Conservation (phyloP, 2,329 filamentous ascomycete genomes). For the Beauveria pseudobassiana region DNA sequence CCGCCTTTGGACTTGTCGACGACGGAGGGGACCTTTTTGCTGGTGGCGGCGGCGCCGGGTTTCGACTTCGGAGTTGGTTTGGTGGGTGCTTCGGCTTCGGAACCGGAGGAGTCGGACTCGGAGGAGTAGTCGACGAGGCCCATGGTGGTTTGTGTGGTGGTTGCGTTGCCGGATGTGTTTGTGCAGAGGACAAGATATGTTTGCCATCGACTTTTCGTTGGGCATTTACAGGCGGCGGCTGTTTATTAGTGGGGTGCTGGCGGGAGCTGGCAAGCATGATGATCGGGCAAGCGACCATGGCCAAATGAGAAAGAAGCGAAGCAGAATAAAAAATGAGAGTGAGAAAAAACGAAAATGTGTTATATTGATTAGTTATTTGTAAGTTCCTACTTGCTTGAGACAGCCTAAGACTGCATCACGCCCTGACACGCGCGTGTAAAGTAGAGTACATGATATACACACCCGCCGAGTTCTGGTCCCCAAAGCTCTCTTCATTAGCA, state of each 20-base stretch:
- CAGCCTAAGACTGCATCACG: too few relatives aligned
- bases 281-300: too few relatives aligned
- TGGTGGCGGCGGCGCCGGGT: conserved; percentile 17
- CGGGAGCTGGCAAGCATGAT: neutral
- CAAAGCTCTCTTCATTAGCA: too few relatives aligned
- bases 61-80: conserved; percentile 24
- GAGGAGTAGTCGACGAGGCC: conserved; percentile 70
- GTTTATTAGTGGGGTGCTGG: neutral
- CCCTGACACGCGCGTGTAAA: too few relatives aligned
- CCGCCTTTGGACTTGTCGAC: conserved; percentile 73
- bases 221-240: too few relatives aligned
- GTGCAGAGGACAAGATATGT: neutral
- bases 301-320: too few relatives aligned
- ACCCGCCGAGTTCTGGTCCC: too few relatives aligned
- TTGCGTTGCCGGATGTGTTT: conserved; percentile 11
- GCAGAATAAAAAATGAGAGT: too few relatives aligned
- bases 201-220: neutral
- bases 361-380: too few relatives aligned
- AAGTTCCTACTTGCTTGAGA: too few relatives aligned
- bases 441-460: too few relatives aligned
- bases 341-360: too few relatives aligned
- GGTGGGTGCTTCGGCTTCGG: conserved; percentile 36
- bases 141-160: conserved; percentile 39
- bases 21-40: conserved; percentile 63
- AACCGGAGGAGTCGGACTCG: conserved; percentile 73